Conservation (phyloP, 208 protist species). For the Trypanosoma boissoni region DNA sequence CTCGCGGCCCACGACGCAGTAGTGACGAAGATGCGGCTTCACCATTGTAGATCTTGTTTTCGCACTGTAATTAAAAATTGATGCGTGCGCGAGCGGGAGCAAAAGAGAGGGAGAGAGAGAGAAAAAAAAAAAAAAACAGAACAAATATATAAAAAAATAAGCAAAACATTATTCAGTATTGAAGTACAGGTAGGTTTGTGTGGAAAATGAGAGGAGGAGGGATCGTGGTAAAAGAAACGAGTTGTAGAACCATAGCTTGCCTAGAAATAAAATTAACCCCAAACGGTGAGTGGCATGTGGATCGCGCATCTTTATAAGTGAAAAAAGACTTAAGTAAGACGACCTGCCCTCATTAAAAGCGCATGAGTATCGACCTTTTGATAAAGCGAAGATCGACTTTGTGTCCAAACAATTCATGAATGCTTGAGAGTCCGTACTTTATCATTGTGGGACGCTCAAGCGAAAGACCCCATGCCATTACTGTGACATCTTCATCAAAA, state of each 20-base stretch:
- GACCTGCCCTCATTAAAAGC: constrained; percentile 72
- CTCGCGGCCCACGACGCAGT: constrained; percentile 60
- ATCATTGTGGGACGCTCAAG: constrained; percentile 99
- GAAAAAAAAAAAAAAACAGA: constrained; percentile 14
- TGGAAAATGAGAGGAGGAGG: too few relatives aligned
- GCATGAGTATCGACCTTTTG: constrained; percentile 79
- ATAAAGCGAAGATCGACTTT: constrained; percentile 87
- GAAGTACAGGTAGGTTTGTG: too few relatives aligned
- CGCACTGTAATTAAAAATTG: too few relatives aligned
- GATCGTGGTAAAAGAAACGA: too few relatives aligned
- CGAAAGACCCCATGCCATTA: constrained; percentile 99
- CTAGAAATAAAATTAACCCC: too few relatives aligned
- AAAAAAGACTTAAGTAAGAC: too few relatives aligned
- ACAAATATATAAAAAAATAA: background rate
- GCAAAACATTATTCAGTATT: too few relatives aligned
- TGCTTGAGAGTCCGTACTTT: constrained; percentile 98
- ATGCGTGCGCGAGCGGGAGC: too few relatives aligned
- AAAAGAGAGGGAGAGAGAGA: background rate
- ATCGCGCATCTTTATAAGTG: too few relatives aligned
- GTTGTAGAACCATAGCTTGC: too few relatives aligned
- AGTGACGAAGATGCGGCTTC: constrained; percentile 88
- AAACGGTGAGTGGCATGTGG: too few relatives aligned
- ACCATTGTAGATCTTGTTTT: constrained; percentile 26
- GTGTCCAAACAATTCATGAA: constrained; percentile 99
- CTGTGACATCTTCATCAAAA: constrained; percentile 95